Evolutionary conservation across 1,284 basidiomycete species (phyloP).

Genomic region (Ganoderma resinaceum): DNA sequence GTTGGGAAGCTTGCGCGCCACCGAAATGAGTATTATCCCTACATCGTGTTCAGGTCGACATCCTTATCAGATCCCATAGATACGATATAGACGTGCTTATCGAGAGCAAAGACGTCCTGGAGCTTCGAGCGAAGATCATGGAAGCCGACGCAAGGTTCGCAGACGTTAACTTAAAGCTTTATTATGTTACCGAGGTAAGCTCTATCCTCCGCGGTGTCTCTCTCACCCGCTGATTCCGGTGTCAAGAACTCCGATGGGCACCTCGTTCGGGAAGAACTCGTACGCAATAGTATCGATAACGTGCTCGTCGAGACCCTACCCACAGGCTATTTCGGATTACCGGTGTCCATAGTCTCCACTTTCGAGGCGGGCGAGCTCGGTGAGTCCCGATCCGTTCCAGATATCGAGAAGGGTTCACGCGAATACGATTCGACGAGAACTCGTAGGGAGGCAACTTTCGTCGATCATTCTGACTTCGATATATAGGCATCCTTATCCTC

Average conservation of each 20-base stretch:
- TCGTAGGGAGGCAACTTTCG: no score
- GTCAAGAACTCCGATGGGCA: constrained; percentile 4
- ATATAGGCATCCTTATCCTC: constrained; percentile 38
- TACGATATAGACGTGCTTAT: constrained; percentile 47
- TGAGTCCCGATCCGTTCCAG: constrained; percentile 2
- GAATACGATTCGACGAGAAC: no score
- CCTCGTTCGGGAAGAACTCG: constrained; percentile 20
- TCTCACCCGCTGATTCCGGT: background rate
- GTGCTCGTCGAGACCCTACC: constrained; percentile 42
- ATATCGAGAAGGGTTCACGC: background rate
- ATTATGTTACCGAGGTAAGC: constrained; percentile 39
- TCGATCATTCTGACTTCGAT: background rate
- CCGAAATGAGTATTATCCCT: constrained; percentile 37
- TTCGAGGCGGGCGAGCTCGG: constrained; percentile 21
- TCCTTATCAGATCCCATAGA: background rate
- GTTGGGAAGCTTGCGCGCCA: constrained; percentile 40
- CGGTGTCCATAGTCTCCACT: constrained; percentile 31
- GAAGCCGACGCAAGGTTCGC: constrained; percentile 38
- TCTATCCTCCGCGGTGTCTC: background rate
- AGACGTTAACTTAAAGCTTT: constrained; percentile 37
- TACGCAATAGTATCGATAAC: constrained; percentile 35
- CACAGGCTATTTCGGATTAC: constrained; percentile 40
- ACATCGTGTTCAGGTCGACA: background rate
- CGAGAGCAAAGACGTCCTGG: constrained; percentile 33
- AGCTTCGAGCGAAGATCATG: constrained; percentile 33